These are phyloP conservation scores for Vitis hybrid DNA, from an alignment of 177 flowering plant genomes.

Conservation along the genomic window DNA sequence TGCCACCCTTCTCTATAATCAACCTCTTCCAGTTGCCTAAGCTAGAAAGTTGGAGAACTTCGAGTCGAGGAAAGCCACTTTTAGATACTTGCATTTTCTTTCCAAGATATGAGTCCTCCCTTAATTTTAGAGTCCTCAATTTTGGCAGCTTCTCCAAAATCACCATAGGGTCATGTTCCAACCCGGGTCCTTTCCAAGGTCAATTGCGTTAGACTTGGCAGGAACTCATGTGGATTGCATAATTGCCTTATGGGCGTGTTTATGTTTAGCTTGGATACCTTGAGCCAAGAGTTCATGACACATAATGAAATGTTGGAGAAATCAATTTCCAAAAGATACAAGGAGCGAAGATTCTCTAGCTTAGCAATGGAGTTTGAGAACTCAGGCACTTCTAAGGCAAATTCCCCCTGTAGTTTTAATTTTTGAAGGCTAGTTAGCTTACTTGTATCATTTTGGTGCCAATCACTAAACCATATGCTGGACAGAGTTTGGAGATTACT, in stretches of 20 bases:
- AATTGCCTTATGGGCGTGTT: no score
- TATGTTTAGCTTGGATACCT: no score
- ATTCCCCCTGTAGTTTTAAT: no score
- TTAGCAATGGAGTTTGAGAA: no score
- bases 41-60: not conserved
- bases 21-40: not conserved
- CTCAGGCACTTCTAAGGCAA: no score
- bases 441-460: no score
- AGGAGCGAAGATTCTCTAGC: no score
- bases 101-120: not conserved
- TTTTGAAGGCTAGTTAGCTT: no score
- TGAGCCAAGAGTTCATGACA: not conserved
- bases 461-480: no score
- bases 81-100: not conserved
- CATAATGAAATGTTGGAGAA: no score
- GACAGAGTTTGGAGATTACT: no score
- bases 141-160: slow-evolving; percentile 11
- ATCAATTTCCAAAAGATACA: no score
- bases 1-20: not conserved
- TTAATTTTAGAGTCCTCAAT: not conserved
- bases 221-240: not conserved
- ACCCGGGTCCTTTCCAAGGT: not conserved
- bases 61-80: not conserved
- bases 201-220: not conserved
- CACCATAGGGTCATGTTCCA: slow-evolving; percentile 13